Conservation (phyloP, 208 protist genomes). For the Leptomonas seymouri region DNA sequence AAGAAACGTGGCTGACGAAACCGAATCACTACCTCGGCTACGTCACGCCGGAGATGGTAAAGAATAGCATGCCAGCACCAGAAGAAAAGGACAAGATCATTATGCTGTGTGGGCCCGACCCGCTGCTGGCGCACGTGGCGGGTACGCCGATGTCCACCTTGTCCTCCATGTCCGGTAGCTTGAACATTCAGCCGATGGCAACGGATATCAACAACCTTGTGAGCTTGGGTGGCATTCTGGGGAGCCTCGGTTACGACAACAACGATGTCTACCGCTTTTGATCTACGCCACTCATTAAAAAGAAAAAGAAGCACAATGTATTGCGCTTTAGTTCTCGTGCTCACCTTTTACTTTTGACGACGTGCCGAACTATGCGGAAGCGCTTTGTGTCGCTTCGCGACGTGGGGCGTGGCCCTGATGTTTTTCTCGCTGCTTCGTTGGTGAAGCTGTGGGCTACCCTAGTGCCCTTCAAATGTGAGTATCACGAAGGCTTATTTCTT, state of each 20-base stretch:
- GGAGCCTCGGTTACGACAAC: constrained; percentile 84
- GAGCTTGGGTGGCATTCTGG: constrained; percentile 70
- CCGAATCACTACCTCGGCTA: constrained; percentile 73
- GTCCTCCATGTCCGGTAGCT: constrained; percentile 74
- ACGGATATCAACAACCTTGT: constrained; percentile 89
- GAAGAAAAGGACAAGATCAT: constrained; percentile 83
- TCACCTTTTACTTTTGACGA: too few relatives aligned
- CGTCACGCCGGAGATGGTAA: constrained; percentile 82
- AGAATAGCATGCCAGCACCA: constrained; percentile 76
- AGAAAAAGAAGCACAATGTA: too few relatives aligned
- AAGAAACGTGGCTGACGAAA: constrained; percentile 68
- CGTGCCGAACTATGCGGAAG: too few relatives aligned
- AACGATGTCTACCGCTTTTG: constrained; percentile 90
- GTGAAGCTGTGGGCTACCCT: neutral
- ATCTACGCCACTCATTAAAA: neutral
- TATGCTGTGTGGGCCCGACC: constrained; percentile 90
- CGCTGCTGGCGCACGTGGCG: constrained; percentile 81
- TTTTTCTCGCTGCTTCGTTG: neutral
- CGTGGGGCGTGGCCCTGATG: neutral
- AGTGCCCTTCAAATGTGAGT: neutral
- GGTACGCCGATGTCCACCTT: constrained; percentile 80
- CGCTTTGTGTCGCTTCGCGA: too few relatives aligned
- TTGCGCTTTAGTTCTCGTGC: neutral
- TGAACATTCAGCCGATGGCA: constrained; percentile 81
- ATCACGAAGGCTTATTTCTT: neutral